phyloP scores from a whole-genome alignment of 768 basidiomycete genomes.

The Pulveroboletus ravenelii region DNA sequence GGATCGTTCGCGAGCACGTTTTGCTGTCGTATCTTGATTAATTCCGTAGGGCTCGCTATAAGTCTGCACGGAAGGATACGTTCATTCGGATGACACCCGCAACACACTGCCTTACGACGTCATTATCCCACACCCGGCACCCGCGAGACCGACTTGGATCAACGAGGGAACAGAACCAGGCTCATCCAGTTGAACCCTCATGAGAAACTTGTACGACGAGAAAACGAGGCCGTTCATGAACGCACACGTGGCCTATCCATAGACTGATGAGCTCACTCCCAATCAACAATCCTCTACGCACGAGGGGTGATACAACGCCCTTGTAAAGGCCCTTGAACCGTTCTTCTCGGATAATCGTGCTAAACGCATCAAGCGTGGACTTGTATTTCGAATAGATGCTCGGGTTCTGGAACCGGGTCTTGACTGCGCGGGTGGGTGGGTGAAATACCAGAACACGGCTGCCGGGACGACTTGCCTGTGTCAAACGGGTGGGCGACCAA shows the following conservation, averaged over 20 bases:
- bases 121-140: constrained; percentile 73
- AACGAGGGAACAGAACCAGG: constrained; percentile 54
- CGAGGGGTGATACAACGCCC: constrained; percentile 78
- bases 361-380: constrained; percentile 60
- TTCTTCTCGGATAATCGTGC: constrained; percentile 68
- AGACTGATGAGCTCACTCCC: too few species aligned
- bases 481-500: constrained; percentile 77
- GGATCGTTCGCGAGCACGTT: constrained; percentile 35
- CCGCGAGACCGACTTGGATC: constrained; percentile 70
- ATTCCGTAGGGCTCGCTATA: constrained; percentile 78
- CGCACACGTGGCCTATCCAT: constrained; percentile 56
- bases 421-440: constrained; percentile 43
- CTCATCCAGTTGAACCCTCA: constrained; percentile 56
- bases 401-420: constrained; percentile 76
- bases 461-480: constrained; percentile 40
- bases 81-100: neutral
- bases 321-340: constrained; percentile 64
- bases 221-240: constrained; percentile 86
- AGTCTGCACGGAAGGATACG: constrained; percentile 39
- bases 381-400: constrained; percentile 51
- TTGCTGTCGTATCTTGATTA: constrained; percentile 85
- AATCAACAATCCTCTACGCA: constrained; percentile 29
- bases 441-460: neutral
- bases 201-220: constrained; percentile 75
- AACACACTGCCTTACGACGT: constrained; percentile 54